Evolutionary conservation across 2,329 filamentous ascomycete species (phyloP), one percentile per base, ranked within the genome.

Genomic region (Rutstroemia sp.): DNA sequence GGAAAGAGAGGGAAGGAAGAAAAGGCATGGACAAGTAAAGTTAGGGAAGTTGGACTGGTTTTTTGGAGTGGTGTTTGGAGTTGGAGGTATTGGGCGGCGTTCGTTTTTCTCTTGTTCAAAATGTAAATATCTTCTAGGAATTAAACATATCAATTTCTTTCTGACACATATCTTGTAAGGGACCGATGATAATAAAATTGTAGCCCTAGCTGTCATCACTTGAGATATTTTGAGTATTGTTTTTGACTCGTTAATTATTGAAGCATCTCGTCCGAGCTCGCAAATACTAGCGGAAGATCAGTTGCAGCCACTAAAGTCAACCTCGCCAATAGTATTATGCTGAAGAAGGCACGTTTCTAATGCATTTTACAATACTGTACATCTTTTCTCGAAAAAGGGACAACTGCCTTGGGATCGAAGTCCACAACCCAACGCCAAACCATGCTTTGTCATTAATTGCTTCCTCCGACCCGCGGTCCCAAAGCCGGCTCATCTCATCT

Each of bases 361-460:
- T 59, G 59, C 57, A 48, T 54, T 52, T 58, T 59, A 61, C 41
- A 65, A 45, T 55, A 55, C 38, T 55, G 25, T 55, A 55, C 53
- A 55, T 23, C 4, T 27, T 48, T 44, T 44, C 41, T 44, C 41
- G 19, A 37, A 25, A 55, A 27, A 51, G 34, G 16, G 19, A 27
- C 48, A 54, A 50, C 41, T 57, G 55, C 59, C 37, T 54, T 48
- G 23, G 53, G 59, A 64, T 61, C 61, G 56, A 66, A 57, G 62
- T 63, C 62, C 58, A 54, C 59, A 50, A 55, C 54, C 27, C 41
- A 68, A 68, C 66, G 66, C 65, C 64, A 55, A 51, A 52, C 60
- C 61, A 67, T 65, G 65, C 62, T 61, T 56, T 52, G 39, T 49
- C 57, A 56, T 51, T 42, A 42, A 6, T 30, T 19, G 21, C 23